These are phyloP conservation scores for Talaromyces pinophilus DNA, from an alignment of 2,329 filamentous ascomycete species.

Conservation along the genomic window DNA sequence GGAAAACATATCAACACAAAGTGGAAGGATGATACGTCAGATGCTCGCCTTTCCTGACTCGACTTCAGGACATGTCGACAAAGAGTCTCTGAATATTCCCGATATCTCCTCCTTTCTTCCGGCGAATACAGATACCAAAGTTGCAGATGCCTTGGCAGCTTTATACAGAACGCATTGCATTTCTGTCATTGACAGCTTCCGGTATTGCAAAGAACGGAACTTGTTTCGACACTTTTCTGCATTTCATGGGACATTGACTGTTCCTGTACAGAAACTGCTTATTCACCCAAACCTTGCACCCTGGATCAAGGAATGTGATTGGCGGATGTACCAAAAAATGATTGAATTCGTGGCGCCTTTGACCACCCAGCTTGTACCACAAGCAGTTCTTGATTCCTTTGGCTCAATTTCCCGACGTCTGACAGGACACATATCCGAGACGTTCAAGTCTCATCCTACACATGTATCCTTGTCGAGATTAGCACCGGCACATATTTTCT, in stretches of 20 bases:
- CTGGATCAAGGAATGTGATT: slow-evolving; percentile 96
- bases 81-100: slow-evolving; percentile 77
- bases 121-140: slow-evolving; percentile 77
- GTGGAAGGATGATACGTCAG: slow-evolving; percentile 42
- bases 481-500: slow-evolving; percentile 84
- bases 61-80: slow-evolving; percentile 53
- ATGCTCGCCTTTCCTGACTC: slow-evolving; percentile 43
- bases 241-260: slow-evolving; percentile 93
- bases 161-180: slow-evolving; percentile 94
- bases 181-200: slow-evolving; percentile 90
- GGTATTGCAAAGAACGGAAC: slow-evolving; percentile 94
- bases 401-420: slow-evolving; percentile 82
- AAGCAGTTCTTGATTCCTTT: slow-evolving; percentile 81
- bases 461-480: slow-evolving; percentile 88
- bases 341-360: slow-evolving; percentile 87
- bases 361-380: slow-evolving; percentile 86
- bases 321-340: slow-evolving; percentile 95
- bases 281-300: slow-evolving; percentile 75
- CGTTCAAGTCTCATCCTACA: slow-evolving; percentile 79
- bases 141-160: slow-evolving; percentile 79
- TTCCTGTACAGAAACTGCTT: slow-evolving; percentile 92
- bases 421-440: slow-evolving; percentile 77
- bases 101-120: slow-evolving; percentile 81
- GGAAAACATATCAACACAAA: slow-evolving; percentile 41
- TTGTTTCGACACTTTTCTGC: slow-evolving; percentile 94